These are phyloP conservation scores for Melanogaster broomeanus DNA, from an alignment of 768 basidiomycete genomes.

Conservation along the genomic window DNA sequence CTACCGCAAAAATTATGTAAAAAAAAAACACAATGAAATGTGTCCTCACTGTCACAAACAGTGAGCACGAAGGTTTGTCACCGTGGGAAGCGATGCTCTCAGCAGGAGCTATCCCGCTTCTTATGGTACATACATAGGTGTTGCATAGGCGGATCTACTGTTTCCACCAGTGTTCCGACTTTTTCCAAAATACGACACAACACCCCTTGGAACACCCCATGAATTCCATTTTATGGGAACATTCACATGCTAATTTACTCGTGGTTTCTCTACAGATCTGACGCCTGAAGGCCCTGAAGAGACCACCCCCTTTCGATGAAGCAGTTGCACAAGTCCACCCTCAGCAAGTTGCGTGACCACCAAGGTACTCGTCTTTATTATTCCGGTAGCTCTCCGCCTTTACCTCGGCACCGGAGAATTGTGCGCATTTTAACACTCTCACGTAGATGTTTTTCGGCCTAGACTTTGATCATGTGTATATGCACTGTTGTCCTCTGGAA, in stretches of 20 bases:
- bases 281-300: conserved; percentile 61
- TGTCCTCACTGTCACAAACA: too few relatives aligned
- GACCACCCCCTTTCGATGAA: conserved; percentile 44
- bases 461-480: background rate
- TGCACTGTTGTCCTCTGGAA: background rate
- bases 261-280: conserved; percentile 55
- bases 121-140: too few relatives aligned
- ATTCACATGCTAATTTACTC: background rate
- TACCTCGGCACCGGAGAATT: background rate
- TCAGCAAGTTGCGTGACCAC: too few relatives aligned
- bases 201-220: too few relatives aligned
- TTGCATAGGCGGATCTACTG: too few relatives aligned
- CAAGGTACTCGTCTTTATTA: background rate
- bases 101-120: too few relatives aligned
- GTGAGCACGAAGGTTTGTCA: too few relatives aligned
- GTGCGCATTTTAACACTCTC: background rate
- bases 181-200: too few relatives aligned
- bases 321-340: conserved; percentile 50
- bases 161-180: too few relatives aligned
- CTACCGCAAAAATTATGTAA: too few relatives aligned
- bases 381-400: background rate
- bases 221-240: background rate
- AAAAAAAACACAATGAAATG: too few relatives aligned
- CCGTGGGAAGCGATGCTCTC: too few relatives aligned
- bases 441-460: background rate